Percentiles rank a stretch among this genome's conserved stretches.
Conservation (phyloP, 2,329 filamentous ascomycete genomes). For the Hypoxylon sp. region DNA sequence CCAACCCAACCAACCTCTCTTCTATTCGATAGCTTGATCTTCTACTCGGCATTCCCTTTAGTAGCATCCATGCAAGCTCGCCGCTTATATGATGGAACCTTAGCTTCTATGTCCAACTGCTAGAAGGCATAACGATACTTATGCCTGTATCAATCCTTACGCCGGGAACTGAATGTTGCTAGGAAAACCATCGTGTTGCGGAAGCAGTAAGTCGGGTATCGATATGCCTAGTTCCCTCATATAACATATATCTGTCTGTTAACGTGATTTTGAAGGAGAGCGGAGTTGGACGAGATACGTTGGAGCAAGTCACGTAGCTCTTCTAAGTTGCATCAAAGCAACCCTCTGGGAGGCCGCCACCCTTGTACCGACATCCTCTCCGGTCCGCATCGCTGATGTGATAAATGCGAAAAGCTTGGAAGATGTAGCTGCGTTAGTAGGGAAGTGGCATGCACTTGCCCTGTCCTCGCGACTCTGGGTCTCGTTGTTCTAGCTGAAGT, state of each 20-base stretch:
- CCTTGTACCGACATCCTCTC: neutral
- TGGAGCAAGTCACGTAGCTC: neutral
- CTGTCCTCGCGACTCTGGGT: neutral
- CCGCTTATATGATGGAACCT: neutral
- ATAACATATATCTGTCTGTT: neutral
- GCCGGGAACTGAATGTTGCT: neutral
- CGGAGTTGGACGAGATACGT: neutral
- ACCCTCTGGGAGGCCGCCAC: neutral
- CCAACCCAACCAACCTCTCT: neutral
- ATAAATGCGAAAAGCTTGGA: neutral
- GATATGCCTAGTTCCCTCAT: conserved; percentile 2
- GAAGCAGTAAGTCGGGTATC: neutral
- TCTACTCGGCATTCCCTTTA: neutral
- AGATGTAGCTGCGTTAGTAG: neutral
- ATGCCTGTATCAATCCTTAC: neutral
- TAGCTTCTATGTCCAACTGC: neutral
- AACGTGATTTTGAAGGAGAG: neutral
- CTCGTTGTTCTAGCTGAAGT: neutral
- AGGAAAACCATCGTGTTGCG: neutral
- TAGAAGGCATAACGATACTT: neutral
- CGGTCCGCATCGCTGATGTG: neutral
- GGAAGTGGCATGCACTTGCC: neutral
- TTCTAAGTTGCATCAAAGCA: neutral
- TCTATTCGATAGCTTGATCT: neutral
- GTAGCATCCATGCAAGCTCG: neutral